Percentiles rank a stretch among this genome's conserved stretches.
phyloP scores from a whole-genome alignment of 2,329 filamentous ascomycete species.

The Orbilia brochopaga region DNA sequence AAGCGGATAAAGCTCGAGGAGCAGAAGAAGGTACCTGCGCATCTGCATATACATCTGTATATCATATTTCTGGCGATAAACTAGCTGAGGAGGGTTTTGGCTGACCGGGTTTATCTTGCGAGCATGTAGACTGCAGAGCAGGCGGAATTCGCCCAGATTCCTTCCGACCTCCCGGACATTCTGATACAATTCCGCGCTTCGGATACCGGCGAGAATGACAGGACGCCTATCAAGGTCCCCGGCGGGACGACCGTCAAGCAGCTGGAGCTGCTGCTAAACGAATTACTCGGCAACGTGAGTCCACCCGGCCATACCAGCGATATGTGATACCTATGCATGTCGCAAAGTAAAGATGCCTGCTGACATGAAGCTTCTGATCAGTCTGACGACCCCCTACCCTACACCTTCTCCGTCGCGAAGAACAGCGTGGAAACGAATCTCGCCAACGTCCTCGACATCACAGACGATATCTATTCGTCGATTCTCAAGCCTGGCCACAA shows the following conservation, averaged over 20 bases:
- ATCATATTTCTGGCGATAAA: neutral
- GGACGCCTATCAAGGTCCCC: conserved; percentile 54
- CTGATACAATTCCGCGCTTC: conserved; percentile 54
- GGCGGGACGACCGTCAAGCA: conserved; percentile 54
- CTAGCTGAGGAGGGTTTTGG: neutral
- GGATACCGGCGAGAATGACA: conserved; percentile 54
- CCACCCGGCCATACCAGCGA: neutral
- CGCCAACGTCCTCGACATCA: conserved; percentile 55
- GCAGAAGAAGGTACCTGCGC: conserved; percentile 50
- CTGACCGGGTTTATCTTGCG: neutral
- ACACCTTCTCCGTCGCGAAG: conserved; percentile 55
- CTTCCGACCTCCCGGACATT: conserved; percentile 54
- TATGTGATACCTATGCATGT: neutral
- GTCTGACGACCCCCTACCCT: conserved; percentile 54
- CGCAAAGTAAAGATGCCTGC: neutral
- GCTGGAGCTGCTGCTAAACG: conserved; percentile 54
- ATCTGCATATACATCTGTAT: neutral
- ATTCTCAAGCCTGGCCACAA: conserved; percentile 60
- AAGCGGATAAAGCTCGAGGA: conserved; percentile 55
- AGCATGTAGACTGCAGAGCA: conserved; percentile 51
- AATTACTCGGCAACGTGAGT: conserved; percentile 54
- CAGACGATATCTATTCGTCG: conserved; percentile 54
- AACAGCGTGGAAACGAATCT: conserved; percentile 51
- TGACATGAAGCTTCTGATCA: conserved; percentile 12
- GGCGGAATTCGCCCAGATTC: conserved; percentile 53